Conservation (phyloP, 1,139 yeast species). For the Yamadazyma trypodendri region DNA sequence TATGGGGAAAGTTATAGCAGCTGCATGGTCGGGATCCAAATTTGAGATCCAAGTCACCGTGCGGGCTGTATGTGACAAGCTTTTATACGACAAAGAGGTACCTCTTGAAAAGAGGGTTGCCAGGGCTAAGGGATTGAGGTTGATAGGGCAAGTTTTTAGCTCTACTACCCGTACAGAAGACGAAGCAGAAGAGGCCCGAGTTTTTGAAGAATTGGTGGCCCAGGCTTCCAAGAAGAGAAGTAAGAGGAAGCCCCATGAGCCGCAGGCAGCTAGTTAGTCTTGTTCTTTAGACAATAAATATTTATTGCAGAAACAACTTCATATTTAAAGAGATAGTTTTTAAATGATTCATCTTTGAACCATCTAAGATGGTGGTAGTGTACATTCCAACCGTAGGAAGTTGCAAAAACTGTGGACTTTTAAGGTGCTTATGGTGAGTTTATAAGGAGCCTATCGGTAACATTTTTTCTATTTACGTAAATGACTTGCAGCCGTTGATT, state of each 20-base stretch:
- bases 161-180: conserved; percentile 68
- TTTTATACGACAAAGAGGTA: conserved; percentile 64
- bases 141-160: conserved; percentile 74
- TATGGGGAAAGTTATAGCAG: conserved; percentile 88
- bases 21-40: conserved; percentile 95
- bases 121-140: conserved; percentile 74
- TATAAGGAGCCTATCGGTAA: too few relatives aligned
- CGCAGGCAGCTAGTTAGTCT: background rate
- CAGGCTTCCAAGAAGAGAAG: conserved; percentile 83
- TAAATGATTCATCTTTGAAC: too few relatives aligned
- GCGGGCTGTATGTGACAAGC: conserved; percentile 79
- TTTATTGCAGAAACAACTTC: too few relatives aligned
- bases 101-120: conserved; percentile 57
- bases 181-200: conserved; percentile 88
- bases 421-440: too few relatives aligned
- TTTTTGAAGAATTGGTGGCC: conserved; percentile 89
- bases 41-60: conserved; percentile 88
- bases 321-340: too few relatives aligned
- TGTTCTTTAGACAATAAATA: too few relatives aligned
- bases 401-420: too few relatives aligned
- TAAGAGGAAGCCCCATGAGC: conserved; percentile 33
- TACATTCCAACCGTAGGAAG: too few relatives aligned
- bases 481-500: too few relatives aligned
- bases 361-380: too few relatives aligned
- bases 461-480: too few relatives aligned